Evolutionary conservation across 306 rosid genomes (phyloP).

Genomic region (Ceratonia siliqua): DNA sequence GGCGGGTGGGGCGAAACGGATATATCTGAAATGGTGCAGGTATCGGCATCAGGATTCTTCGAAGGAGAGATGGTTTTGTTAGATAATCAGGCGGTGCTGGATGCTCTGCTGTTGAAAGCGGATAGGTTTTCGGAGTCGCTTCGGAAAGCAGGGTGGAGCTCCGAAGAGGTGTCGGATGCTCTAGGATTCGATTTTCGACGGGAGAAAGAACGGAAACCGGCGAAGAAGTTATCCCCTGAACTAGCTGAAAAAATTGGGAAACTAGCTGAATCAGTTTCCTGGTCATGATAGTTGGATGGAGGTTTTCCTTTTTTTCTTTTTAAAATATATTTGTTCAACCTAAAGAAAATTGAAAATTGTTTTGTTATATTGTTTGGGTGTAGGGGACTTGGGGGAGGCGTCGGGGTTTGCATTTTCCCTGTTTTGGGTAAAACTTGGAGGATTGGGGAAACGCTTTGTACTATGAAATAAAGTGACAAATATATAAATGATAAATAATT

Average conservation of each 20-base stretch:
- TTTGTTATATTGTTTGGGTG: not conserved
- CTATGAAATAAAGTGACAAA: slow-evolving; percentile 45
- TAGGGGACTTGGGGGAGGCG: too few species aligned
- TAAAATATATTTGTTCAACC: not conserved
- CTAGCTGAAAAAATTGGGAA: slow-evolving; percentile 75
- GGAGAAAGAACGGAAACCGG: slow-evolving; percentile 79
- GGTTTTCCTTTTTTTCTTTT: not conserved
- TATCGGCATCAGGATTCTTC: slow-evolving; percentile 80
- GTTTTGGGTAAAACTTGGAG: slow-evolving; percentile 26
- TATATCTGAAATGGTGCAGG: slow-evolving; percentile 67
- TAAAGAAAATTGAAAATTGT: not conserved
- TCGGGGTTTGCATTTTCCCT: slow-evolving; percentile 44
- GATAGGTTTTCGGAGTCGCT: slow-evolving; percentile 79
- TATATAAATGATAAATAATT: too few species aligned
- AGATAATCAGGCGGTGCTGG: slow-evolving; percentile 84
- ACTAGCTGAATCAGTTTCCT: slow-evolving; percentile 88
- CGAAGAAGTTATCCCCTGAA: slow-evolving; percentile 79
- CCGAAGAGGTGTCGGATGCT: slow-evolving; percentile 90
- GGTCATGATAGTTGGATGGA: slow-evolving; percentile 42
- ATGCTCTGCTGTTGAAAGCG: slow-evolving; percentile 79
- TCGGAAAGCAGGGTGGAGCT: slow-evolving; percentile 97
- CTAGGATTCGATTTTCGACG: slow-evolving; percentile 90
- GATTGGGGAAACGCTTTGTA: slow-evolving; percentile 52
- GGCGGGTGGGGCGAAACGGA: slow-evolving; percentile 98
- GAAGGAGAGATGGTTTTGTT: slow-evolving; percentile 76